Evolutionary conservation across 345 rosid species (phyloP).

Genomic region (Eucalyptus fibrosa): DNA sequence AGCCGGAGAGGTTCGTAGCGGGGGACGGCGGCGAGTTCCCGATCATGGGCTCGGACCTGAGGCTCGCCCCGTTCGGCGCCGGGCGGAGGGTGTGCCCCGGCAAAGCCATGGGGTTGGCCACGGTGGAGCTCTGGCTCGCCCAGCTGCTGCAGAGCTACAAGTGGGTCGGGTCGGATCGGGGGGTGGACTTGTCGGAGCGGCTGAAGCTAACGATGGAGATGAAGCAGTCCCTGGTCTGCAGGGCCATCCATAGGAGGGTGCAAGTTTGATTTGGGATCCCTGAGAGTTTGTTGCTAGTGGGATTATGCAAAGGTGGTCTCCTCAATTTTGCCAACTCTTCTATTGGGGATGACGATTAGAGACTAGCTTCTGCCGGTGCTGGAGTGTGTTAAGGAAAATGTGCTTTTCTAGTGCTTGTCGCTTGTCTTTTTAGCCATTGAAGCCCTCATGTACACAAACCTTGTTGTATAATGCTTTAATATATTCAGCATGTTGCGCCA

Average conservation of each 20-base stretch:
- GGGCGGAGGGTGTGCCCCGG: slow-evolving; percentile 46
- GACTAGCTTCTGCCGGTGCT: too few species aligned
- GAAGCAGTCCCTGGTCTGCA: slow-evolving; percentile 25
- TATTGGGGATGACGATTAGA: accelerated
- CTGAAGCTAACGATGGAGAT: slow-evolving; percentile 37
- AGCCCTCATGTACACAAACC: neutral
- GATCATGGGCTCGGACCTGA: slow-evolving; percentile 33
- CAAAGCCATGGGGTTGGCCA: slow-evolving; percentile 37
- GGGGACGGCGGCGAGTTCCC: slow-evolving; percentile 4
- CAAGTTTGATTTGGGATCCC: neutral
- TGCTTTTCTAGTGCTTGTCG: neutral
- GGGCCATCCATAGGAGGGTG: slow-evolving; percentile 7
- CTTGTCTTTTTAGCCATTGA: neutral
- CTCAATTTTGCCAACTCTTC: accelerated
- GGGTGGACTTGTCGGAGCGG: slow-evolving; percentile 20
- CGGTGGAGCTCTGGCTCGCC: slow-evolving; percentile 40
- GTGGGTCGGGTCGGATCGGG: slow-evolving; percentile 4
- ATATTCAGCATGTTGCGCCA: neutral
- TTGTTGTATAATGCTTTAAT: neutral
- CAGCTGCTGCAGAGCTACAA: slow-evolving; percentile 28
- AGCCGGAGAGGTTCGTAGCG: slow-evolving; percentile 53
- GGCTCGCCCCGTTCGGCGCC: slow-evolving; percentile 42
- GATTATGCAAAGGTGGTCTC: neutral
- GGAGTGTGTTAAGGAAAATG: too few species aligned
- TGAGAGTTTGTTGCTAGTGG: neutral